phyloP scores from a whole-genome alignment of 1,284 basidiomycete genomes.

The Chalciporus sp. region DNA sequence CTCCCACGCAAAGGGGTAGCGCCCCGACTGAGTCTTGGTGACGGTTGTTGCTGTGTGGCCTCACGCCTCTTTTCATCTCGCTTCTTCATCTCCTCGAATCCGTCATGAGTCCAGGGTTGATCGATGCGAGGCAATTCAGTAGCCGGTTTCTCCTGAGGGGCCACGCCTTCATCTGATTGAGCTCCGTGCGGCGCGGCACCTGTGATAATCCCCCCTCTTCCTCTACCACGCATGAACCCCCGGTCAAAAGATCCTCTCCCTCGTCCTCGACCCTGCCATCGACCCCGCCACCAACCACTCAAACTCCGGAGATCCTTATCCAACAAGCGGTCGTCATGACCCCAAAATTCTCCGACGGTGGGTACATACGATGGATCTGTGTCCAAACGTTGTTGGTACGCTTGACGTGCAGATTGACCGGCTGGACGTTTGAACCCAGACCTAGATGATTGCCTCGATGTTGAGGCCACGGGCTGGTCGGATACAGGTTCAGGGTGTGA shows the following conservation, averaged over 20 bases:
- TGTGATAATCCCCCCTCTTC: constrained; percentile 44
- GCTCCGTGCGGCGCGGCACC: constrained; percentile 10
- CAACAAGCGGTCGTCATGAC: constrained; percentile 83
- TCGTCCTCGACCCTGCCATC: constrained; percentile 69
- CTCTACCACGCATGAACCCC: constrained; percentile 56
- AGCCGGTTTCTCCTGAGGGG: constrained; percentile 22
- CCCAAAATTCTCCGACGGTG: constrained; percentile 88
- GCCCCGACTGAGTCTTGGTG: constrained; percentile 34
- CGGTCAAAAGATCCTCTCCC: constrained; percentile 50
- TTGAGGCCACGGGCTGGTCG: constrained; percentile 39
- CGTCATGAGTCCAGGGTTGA: constrained; percentile 76
- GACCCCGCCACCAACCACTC: constrained; percentile 82
- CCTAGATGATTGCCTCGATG: constrained; percentile 33
- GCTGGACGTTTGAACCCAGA: constrained; percentile 38
- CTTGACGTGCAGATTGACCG: constrained; percentile 69
- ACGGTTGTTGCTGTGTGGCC: constrained; percentile 32
- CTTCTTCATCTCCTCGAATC: constrained; percentile 80
- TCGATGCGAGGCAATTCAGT: constrained; percentile 59
- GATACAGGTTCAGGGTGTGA: constrained; percentile 19
- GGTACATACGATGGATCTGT: constrained; percentile 85
- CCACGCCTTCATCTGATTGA: constrained; percentile 26
- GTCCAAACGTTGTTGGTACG: constrained; percentile 76
- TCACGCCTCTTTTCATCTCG: constrained; percentile 62
- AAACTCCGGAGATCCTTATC: constrained; percentile 75
- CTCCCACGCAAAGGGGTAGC: constrained; percentile 39